Conservation (phyloP, 495 filamentous ascomycete genomes). For the Xylaria nigripes region DNA sequence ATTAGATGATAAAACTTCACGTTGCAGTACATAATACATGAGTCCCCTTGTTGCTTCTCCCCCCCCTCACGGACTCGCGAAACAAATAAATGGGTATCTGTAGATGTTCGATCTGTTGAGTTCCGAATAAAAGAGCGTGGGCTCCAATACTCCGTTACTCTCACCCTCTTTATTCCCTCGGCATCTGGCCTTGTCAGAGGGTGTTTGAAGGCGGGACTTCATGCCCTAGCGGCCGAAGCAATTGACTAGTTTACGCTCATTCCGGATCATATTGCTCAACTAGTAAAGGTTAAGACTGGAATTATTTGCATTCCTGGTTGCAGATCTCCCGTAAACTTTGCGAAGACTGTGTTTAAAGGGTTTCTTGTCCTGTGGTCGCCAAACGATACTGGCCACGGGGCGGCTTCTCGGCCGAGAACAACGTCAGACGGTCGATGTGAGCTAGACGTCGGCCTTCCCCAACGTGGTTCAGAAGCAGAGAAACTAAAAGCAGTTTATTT, state of each 20-base stretch:
- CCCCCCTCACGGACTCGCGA: too few species aligned
- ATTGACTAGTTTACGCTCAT: slow-evolving; percentile 71
- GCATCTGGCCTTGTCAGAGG: slow-evolving; percentile 54
- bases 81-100: background rate
- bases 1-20: too few species aligned
- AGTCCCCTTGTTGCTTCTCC: too few species aligned
- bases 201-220: slow-evolving; percentile 67
- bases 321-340: too few species aligned
- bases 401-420: slow-evolving; percentile 47
- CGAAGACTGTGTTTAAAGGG: too few species aligned
- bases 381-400: too few species aligned
- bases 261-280: slow-evolving; percentile 64
- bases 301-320: too few species aligned
- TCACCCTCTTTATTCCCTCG: slow-evolving; percentile 56
- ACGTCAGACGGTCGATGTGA: slow-evolving; percentile 84
- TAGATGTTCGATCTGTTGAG: slow-evolving; percentile 20
- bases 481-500: slow-evolving; percentile 53
- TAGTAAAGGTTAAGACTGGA: slow-evolving; percentile 64
- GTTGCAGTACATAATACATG: too few species aligned
- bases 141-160: slow-evolving; percentile 95
- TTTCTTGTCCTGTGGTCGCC: slow-evolving; percentile 64
- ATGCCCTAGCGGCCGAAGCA: slow-evolving; percentile 63
- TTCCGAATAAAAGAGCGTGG: slow-evolving; percentile 72
- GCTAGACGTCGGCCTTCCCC: slow-evolving; percentile 56
- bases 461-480: too few species aligned